Percentiles rank a stretch among this genome's conserved stretches.
Conservation (phyloP, 345 rosid species). For the Pugionium cornutum region DNA sequence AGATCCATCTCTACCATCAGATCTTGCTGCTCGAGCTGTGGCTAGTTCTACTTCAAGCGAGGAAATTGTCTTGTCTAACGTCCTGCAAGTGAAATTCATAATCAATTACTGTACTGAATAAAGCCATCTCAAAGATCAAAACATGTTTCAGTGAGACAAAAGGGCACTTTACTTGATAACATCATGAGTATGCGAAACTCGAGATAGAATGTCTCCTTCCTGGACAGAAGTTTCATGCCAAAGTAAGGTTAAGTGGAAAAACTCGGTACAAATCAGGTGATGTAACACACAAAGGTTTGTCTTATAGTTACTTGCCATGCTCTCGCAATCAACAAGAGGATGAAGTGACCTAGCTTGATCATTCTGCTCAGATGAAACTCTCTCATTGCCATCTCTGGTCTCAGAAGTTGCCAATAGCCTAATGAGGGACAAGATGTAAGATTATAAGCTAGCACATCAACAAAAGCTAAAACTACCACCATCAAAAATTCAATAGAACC, state of each 20-base stretch:
- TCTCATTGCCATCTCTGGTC: constrained; percentile 42
- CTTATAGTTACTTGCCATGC: constrained; percentile 55
- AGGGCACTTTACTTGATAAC: constrained; percentile 59
- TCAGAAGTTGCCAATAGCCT: constrained; percentile 70
- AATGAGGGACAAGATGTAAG: constrained; percentile 14
- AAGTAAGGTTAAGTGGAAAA: background rate
- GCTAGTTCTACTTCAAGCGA: constrained; percentile 65
- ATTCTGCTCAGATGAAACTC: constrained; percentile 39
- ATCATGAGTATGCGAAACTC: constrained; percentile 84
- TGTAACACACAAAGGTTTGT: background rate
- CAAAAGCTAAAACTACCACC: too few relatives aligned
- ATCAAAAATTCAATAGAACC: too few relatives aligned
- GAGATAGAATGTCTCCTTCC: constrained; percentile 77
- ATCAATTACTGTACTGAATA: background rate
- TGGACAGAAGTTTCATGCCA: constrained; percentile 44
- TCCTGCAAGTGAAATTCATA: constrained; percentile 43
- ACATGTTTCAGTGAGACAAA: constrained; percentile 20
- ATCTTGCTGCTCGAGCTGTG: constrained; percentile 45
- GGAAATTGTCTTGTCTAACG: constrained; percentile 69
- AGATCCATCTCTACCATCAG: constrained; percentile 8
- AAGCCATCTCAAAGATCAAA: constrained; percentile 9
- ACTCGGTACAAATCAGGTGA: background rate
- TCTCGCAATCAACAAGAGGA: constrained; percentile 63
- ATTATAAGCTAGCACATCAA: too few relatives aligned
- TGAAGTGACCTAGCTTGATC: constrained; percentile 46